Base-by-base conservation (phyloP, 306 rosid genomes). In the Gillenia trifoliata region DNA sequence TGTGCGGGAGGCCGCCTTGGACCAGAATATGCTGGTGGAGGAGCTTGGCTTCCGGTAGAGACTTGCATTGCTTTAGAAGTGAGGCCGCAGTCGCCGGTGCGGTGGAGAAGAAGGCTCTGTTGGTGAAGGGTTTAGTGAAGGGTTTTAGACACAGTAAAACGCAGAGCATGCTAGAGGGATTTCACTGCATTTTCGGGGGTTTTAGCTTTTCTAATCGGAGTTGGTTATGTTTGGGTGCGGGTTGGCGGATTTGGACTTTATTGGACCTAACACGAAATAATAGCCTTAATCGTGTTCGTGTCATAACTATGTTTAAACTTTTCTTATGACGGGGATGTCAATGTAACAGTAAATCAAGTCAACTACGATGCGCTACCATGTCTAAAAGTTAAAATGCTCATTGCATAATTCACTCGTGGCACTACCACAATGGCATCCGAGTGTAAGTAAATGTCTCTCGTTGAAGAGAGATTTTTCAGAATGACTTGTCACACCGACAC, bases 21-120 rank as follows among this genome's bases (percentile, higher is more conserved):
- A 84, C 87, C 41, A 86, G 62, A 50, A 86, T 71, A 31, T 84
- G 81, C 60, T 84, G 90, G 79, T 86, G 90, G 40, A 78, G 17
- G 66, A 84, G 83, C 85, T 84, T 88, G 66, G 85, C 88, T 67
- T 68, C 64, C 56, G 43, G 57, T 12, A 78, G 50, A 7, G 86
- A 66, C 45, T 72, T 84, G 89, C 93, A 86, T 79, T 80, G 83
- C 50, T 55, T 82, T 33, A 86, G 25, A 15, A 73, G 33, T 26
- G 64, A 20, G 2, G 50, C 2, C 31, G 79, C 57, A 17, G 85
- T n/a, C 62, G 76, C 56, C 59, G 78, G 31, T 4, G 70, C 28
- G 47, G 79, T 71, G 38, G 64, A 75, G 76, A 55, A 76, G 49
- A 47, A 56, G 49, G 57, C 73, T 30, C 22, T 52, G 11, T 47